phyloP scores from a whole-genome alignment of 495 filamentous ascomycete genomes.

The Aspergillus steynii region DNA sequence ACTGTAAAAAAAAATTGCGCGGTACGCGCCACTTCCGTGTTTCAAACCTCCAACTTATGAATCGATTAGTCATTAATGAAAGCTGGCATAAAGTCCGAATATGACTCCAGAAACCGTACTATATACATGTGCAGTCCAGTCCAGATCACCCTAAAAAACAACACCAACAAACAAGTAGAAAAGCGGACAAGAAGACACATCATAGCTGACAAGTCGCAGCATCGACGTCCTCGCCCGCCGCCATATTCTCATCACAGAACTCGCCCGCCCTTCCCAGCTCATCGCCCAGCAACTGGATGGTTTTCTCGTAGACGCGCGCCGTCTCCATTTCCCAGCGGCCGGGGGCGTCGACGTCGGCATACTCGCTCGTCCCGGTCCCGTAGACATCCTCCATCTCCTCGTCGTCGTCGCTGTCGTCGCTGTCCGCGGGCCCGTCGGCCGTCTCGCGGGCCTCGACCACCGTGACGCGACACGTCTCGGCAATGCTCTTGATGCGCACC shows the following conservation, averaged over 20 bases:
- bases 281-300: constrained; percentile 69
- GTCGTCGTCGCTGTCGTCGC: constrained; percentile 33
- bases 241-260: constrained; percentile 18
- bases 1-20: neutral
- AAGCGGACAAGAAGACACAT: neutral
- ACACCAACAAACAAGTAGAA: neutral
- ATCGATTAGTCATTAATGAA: neutral
- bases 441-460: constrained; percentile 54
- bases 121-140: neutral
- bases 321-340: constrained; percentile 64
- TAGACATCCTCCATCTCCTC: constrained; percentile 30
- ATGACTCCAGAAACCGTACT: too few species aligned
- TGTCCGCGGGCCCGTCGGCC: constrained; percentile 40
- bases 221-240: neutral
- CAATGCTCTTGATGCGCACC: constrained; percentile 76
- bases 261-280: constrained; percentile 45
- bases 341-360: constrained; percentile 19
- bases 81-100: too few species aligned
- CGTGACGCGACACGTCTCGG: constrained; percentile 65
- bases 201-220: neutral
- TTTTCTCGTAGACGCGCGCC: constrained; percentile 75
- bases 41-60: neutral
- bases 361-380: constrained; percentile 28
- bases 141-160: neutral
- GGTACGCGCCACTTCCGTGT: neutral